Conservation (phyloP, 2,329 filamentous ascomycete genomes). For the Ophiostoma fasciatum region DNA sequence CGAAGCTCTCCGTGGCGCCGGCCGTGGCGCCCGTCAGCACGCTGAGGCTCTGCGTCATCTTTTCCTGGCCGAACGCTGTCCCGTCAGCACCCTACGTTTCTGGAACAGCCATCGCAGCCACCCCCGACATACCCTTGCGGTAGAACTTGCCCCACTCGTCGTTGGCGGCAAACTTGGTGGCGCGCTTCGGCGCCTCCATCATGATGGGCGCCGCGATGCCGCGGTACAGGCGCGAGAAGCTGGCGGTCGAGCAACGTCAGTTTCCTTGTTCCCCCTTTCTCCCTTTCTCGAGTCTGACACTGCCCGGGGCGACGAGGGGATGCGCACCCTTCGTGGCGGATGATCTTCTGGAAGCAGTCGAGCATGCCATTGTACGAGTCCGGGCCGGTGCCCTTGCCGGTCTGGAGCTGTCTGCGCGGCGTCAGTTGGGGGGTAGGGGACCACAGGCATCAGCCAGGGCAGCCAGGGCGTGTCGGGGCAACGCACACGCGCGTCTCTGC, state of each 20-base stretch:
- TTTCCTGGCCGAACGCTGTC: slow-evolving; percentile 55
- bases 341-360: slow-evolving; percentile 95
- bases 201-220: slow-evolving; percentile 91
- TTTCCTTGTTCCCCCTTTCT: too few species aligned
- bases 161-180: slow-evolving; percentile 95
- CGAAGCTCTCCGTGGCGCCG: slow-evolving; percentile 88
- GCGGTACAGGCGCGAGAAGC: slow-evolving; percentile 81
- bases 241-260: slow-evolving; percentile 19
- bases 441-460: too few species aligned
- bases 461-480: background rate
- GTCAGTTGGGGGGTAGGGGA: too few species aligned
- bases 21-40: slow-evolving; percentile 88
- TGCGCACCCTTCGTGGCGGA: slow-evolving; percentile 74
- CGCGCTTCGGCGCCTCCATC: slow-evolving; percentile 59
- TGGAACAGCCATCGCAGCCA: too few species aligned
- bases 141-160: slow-evolving; percentile 97
- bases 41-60: slow-evolving; percentile 86
- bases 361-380: slow-evolving; percentile 95
- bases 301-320: background rate
- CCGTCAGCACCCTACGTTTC: background rate
- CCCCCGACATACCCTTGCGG: slow-evolving; percentile 36
- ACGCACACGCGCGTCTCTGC: slow-evolving; percentile 13
- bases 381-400: slow-evolving; percentile 53
- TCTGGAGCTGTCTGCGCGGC: slow-evolving; percentile 80
- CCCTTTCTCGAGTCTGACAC: too few species aligned